Evolutionary conservation across 164 flowering plant species (phyloP).

Genomic region (Sedum album): DNA sequence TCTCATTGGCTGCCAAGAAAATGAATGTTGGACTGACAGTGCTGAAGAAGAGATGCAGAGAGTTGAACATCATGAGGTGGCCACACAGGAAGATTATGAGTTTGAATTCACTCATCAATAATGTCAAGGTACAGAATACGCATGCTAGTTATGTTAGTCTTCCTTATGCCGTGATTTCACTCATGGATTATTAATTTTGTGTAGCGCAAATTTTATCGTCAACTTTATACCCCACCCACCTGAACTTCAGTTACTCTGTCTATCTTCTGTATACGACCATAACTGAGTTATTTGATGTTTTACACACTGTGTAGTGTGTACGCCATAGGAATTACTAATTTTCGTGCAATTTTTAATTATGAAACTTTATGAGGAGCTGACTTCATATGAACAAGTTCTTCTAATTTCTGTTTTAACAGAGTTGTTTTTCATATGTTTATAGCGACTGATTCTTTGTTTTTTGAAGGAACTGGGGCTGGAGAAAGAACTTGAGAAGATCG

Average conservation of each 20-base stretch:
- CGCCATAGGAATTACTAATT: too few species aligned
- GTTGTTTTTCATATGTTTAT: neutral
- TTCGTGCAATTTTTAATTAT: too few species aligned
- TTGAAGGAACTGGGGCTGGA: conserved; percentile 36
- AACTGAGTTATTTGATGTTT: too few species aligned
- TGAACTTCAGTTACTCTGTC: too few species aligned
- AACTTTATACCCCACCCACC: too few species aligned
- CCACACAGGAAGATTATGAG: conserved; percentile 64
- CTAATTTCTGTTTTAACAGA: neutral
- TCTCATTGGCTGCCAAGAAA: conserved; percentile 46
- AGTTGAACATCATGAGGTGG: conserved; percentile 49
- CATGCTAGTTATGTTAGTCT: neutral
- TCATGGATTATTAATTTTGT: too few species aligned
- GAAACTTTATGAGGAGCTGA: too few species aligned
- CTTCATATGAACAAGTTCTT: too few species aligned
- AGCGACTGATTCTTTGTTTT: neutral
- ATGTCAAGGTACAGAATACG: conserved; percentile 34
- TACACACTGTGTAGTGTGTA: too few species aligned
- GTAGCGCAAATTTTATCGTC: too few species aligned
- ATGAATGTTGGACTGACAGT: conserved; percentile 48
- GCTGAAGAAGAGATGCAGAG: conserved; percentile 60
- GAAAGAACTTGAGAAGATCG: conserved; percentile 32
- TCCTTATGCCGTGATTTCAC: neutral
- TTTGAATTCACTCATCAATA: conserved; percentile 39
- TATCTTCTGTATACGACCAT: too few species aligned